Percentiles rank a stretch among this genome's conserved stretches.
phyloP scores from a whole-genome alignment of 1,284 basidiomycete species.

The Kalmanozyma brasiliensis region DNA sequence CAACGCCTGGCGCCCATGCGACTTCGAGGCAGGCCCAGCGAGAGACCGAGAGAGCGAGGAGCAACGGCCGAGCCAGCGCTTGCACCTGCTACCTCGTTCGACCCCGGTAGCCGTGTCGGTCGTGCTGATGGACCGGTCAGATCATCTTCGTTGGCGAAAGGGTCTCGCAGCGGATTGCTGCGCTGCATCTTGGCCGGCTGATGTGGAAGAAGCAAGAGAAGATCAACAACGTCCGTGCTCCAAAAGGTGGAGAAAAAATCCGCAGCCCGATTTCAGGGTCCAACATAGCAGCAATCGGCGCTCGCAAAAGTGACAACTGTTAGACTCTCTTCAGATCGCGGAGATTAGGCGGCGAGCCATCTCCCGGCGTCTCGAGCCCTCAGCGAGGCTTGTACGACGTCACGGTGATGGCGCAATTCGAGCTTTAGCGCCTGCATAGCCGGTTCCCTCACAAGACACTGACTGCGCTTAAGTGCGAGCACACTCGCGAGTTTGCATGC shows the following conservation, averaged over 20 bases:
- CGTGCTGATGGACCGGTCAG: constrained; percentile 1
- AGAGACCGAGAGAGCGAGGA: constrained; percentile 20
- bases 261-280: constrained; percentile 8
- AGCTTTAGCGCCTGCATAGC: too few relatives aligned
- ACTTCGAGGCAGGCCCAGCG: constrained; percentile 25
- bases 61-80: constrained; percentile 3
- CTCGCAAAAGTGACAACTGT: too few relatives aligned
- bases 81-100: not conserved
- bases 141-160: constrained; percentile 24
- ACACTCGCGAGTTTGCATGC: constrained; percentile 25
- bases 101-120: constrained; percentile 7
- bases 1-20: constrained; percentile 1
- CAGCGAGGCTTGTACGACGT: too few relatives aligned
- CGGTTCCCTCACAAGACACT: too few relatives aligned
- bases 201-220: not conserved
- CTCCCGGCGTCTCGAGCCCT: too few relatives aligned
- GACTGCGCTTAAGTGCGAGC: constrained; percentile 2
- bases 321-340: too few relatives aligned
- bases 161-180: constrained; percentile 10
- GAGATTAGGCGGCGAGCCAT: too few relatives aligned
- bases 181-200: constrained; percentile 9
- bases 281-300: too few relatives aligned
- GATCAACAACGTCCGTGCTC: constrained; percentile 3
- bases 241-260: constrained; percentile 10
- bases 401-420: constrained; percentile 9